Evolutionary conservation across 257 asterid genomes (phyloP).

Genomic region (Fraxinus anomala): DNA sequence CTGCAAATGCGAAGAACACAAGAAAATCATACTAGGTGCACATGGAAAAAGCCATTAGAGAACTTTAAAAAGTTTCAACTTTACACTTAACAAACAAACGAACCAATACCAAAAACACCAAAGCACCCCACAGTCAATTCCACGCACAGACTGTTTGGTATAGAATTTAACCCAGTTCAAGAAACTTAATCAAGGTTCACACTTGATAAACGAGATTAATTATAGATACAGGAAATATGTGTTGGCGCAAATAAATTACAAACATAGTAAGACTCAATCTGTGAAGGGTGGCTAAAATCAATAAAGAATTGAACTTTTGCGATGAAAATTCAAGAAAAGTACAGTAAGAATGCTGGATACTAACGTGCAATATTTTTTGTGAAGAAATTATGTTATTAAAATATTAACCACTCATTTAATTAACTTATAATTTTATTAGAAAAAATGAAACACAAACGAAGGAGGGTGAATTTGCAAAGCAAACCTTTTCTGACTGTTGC

Average conservation of each 20-base stretch:
- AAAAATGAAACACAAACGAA: too few species aligned
- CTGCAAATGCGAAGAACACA: constrained; percentile 36
- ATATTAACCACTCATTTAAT: too few species aligned
- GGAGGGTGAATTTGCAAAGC: neutral
- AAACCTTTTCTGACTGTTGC: neutral
- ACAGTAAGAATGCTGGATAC: neutral
- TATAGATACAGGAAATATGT: constrained; percentile 9
- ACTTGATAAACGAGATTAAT: constrained; percentile 7
- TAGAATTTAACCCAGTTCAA: constrained; percentile 32
- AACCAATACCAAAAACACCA: constrained; percentile 15
- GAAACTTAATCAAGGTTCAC: constrained; percentile 28
- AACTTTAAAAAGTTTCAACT: constrained; percentile 24
- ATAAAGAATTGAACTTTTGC: neutral
- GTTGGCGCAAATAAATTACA: neutral
- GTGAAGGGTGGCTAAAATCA: neutral
- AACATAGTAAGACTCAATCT: neutral
- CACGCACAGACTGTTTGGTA: constrained; percentile 42
- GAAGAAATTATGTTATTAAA: constrained; percentile 7
- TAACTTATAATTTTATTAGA: too few species aligned
- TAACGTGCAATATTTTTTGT: constrained; percentile 14
- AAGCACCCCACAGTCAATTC: constrained; percentile 39
- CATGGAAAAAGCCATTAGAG: constrained; percentile 22
- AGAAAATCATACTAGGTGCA: constrained; percentile 23
- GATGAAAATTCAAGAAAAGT: constrained; percentile 10
- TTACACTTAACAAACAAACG: constrained; percentile 21